Percentiles rank a stretch among this genome's conserved stretches.
Evolutionary conservation across 257 asterid genomes (phyloP).

Genomic region (Solanum sejunctum): DNA sequence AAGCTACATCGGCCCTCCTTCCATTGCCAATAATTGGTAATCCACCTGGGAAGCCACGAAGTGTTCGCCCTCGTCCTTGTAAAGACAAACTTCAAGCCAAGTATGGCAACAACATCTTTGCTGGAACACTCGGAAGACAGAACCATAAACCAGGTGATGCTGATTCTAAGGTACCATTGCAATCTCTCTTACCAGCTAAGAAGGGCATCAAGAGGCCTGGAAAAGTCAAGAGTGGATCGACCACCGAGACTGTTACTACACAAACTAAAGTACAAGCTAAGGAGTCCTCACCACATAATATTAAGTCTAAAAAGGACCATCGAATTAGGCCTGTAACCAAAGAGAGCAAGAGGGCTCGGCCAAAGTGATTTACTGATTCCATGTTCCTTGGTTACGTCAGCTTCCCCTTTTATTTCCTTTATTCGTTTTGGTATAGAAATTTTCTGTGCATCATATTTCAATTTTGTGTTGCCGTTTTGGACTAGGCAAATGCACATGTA

Average conservation of each 20-base stretch:
- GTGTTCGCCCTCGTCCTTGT: constrained; percentile 53
- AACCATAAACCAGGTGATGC: constrained; percentile 8
- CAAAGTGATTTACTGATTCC: constrained; percentile 14
- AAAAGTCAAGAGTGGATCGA: constrained; percentile 15
- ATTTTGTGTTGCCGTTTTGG: background rate
- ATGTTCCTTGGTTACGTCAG: background rate
- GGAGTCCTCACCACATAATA: constrained; percentile 14
- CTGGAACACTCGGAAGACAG: background rate
- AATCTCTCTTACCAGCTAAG: constrained; percentile 16
- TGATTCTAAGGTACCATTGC: constrained; percentile 13
- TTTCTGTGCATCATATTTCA: background rate
- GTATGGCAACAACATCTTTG: background rate
- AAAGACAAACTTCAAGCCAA: constrained; percentile 16
- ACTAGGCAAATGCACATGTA: background rate
- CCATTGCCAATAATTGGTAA: constrained; percentile 25
- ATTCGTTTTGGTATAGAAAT: background rate
- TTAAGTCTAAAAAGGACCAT: background rate
- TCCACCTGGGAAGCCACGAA: constrained; percentile 76
- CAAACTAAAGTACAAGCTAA: constrained; percentile 14
- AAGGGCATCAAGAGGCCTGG: constrained; percentile 31
- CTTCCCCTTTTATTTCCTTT: too few species aligned
- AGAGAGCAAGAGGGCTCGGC: constrained; percentile 30
- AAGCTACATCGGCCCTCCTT: constrained; percentile 33
- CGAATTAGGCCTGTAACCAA: constrained; percentile 19
- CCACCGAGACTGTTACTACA: background rate